A percentile compares a stretch with the other conserved stretches of the same genome.
phyloP scores from a whole-genome alignment of 768 basidiomycete genomes.

The Lyophyllum atratum region DNA sequence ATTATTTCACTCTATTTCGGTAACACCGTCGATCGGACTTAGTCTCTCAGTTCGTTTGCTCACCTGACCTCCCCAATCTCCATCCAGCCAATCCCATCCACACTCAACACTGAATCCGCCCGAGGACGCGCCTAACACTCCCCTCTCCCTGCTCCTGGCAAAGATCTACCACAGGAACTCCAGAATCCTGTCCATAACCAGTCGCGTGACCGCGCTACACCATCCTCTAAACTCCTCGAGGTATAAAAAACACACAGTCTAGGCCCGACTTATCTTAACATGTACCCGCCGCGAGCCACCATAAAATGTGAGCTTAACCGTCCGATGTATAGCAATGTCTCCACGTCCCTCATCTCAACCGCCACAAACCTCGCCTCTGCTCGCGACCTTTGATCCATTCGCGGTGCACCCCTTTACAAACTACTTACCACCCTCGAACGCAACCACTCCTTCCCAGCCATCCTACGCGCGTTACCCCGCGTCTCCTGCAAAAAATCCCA shows the following conservation, averaged over 20 bases:
- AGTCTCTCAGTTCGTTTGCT: background rate
- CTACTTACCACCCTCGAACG: background rate
- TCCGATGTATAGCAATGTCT: background rate
- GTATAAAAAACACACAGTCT: background rate
- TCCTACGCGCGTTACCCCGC: background rate
- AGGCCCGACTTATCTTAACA: background rate
- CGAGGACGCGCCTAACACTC: too few species aligned
- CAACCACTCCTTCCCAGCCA: background rate
- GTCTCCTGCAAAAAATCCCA: background rate
- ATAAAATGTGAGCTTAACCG: background rate
- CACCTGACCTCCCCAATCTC: background rate
- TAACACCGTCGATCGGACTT: conserved; percentile 17
- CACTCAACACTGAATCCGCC: too few species aligned
- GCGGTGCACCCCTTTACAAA: background rate
- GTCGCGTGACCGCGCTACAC: background rate
- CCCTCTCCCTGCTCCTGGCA: too few species aligned
- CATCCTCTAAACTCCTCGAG: background rate
- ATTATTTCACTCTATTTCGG: conserved; percentile 13
- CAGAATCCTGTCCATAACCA: too few species aligned
- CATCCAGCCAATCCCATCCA: background rate
- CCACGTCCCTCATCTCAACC: too few species aligned
- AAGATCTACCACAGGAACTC: too few species aligned
- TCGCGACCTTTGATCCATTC: background rate
- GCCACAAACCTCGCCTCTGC: background rate
- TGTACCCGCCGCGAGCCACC: too few species aligned